phyloP scores from a whole-genome alignment of 805 yeast genomes.

The Yamadazyma tumulicola region DNA sequence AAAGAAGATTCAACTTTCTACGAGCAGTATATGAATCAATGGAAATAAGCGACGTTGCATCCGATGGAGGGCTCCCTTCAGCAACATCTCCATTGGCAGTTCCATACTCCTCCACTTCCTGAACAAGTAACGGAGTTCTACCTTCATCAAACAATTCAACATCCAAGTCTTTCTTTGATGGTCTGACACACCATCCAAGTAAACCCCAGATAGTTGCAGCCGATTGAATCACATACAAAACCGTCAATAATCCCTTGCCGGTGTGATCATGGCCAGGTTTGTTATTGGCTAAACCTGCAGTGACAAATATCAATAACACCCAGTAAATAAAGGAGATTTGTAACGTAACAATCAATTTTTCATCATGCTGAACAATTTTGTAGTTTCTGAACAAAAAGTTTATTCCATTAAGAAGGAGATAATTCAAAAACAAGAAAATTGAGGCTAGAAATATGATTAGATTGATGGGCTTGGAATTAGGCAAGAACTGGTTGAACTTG shows the following conservation, averaged over 20 bases:
- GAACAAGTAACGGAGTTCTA: slow-evolving; percentile 27
- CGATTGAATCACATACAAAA: slow-evolving; percentile 46
- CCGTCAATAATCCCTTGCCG: slow-evolving; percentile 49
- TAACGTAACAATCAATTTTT: slow-evolving; percentile 37
- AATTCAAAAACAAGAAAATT: slow-evolving; percentile 51
- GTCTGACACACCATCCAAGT: slow-evolving; percentile 39
- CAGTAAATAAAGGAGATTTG: slow-evolving; percentile 58
- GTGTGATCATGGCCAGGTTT: slow-evolving; percentile 41
- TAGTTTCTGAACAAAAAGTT: slow-evolving; percentile 30
- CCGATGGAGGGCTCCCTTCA: slow-evolving; percentile 8
- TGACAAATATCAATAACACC: slow-evolving; percentile 45
- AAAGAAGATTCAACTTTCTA: slow-evolving; percentile 11
- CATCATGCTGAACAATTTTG: slow-evolving; percentile 40
- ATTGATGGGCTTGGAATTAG: slow-evolving; percentile 36
- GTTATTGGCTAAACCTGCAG: slow-evolving; percentile 47
- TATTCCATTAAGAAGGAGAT: slow-evolving; percentile 47
- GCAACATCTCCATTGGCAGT: slow-evolving; percentile 12
- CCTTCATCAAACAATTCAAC: slow-evolving; percentile 10
- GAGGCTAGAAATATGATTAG: slow-evolving; percentile 42
- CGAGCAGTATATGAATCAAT: slow-evolving; percentile 13
- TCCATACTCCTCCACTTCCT: slow-evolving; percentile 16
- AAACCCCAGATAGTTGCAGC: slow-evolving; percentile 51
- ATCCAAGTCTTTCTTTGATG: slow-evolving; percentile 9
- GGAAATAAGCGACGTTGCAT: slow-evolving; percentile 22
- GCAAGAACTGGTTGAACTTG: slow-evolving; percentile 30